These are phyloP conservation scores for Ophiostoma montium DNA, from an alignment of 2,329 filamentous ascomycete genomes.

Conservation along the genomic window DNA sequence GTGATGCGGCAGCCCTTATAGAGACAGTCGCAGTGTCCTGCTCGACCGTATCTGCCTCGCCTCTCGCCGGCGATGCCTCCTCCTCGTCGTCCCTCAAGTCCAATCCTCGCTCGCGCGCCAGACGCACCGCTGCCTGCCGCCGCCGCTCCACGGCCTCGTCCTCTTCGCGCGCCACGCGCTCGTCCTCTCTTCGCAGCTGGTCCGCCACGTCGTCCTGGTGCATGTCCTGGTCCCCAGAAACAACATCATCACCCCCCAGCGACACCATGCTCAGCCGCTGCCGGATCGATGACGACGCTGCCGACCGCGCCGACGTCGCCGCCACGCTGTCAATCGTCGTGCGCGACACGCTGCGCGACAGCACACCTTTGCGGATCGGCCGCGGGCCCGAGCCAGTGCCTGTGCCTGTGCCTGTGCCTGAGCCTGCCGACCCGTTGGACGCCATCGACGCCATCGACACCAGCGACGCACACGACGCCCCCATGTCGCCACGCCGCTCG, in stretches of 20 bases:
- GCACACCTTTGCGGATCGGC: constrained; percentile 11
- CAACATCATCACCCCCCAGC: constrained; percentile 3
- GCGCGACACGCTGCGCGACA: constrained; percentile 40
- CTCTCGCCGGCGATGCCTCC: background rate
- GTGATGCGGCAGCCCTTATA: background rate
- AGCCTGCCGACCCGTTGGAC: background rate
- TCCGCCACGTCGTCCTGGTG: constrained; percentile 28
- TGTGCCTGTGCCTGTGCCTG: too few species aligned
- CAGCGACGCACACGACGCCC: constrained; percentile 1
- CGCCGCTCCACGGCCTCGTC: constrained; percentile 38
- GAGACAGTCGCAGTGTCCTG: background rate
- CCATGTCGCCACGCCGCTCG: constrained; percentile 13
- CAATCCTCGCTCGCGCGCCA: constrained; percentile 37
- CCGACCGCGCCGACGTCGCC: constrained; percentile 35
- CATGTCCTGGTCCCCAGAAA: constrained; percentile 1
- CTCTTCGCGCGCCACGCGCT: constrained; percentile 35
- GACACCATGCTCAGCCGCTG: constrained; percentile 11
- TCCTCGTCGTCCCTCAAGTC: constrained; percentile 8
- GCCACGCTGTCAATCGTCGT: constrained; percentile 31
- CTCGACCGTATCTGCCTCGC: background rate
- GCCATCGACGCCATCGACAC: background rate
- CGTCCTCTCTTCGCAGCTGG: constrained; percentile 39
- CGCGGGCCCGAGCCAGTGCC: too few species aligned
- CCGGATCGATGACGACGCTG: constrained; percentile 18
- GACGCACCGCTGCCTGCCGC: constrained; percentile 34